Percentiles rank a stretch among this genome's conserved stretches.
phyloP scores from a whole-genome alignment of 1,284 basidiomycete genomes.

The Apiotrichum siamense region DNA sequence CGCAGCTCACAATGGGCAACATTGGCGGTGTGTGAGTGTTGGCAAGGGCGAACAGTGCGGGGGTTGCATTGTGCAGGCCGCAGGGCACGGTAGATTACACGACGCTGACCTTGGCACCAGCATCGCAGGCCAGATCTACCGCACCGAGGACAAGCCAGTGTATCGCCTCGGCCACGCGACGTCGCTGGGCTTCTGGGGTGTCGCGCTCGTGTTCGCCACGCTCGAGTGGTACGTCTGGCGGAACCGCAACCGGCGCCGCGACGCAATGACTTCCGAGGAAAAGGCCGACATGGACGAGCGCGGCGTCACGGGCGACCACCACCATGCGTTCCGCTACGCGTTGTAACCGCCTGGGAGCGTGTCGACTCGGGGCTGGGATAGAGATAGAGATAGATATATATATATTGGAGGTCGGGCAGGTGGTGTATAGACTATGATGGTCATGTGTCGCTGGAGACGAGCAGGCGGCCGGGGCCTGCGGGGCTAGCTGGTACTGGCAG shows the following conservation, averaged over 20 bases:
- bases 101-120: neutral
- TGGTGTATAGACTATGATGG: too few species aligned
- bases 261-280: neutral
- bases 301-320: constrained; percentile 6
- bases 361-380: too few species aligned
- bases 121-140: constrained; percentile 8
- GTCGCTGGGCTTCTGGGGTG: constrained; percentile 1
- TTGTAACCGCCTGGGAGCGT: too few species aligned
- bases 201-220: constrained; percentile 1
- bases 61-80: too few species aligned
- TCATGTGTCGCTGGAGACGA: too few species aligned
- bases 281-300: neutral
- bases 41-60: too few species aligned
- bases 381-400: too few species aligned
- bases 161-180: constrained; percentile 5
- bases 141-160: constrained; percentile 3
- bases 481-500: too few species aligned
- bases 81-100: too few species aligned
- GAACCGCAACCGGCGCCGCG: neutral
- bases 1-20: constrained; percentile 29
- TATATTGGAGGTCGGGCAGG: too few species aligned
- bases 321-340: constrained; percentile 4
- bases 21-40: constrained; percentile 5
- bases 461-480: too few species aligned
- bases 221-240: constrained; percentile 9